Base-by-base conservation (phyloP, 2,329 filamentous ascomycete genomes). In the Davidsoniella eucalypti region DNA sequence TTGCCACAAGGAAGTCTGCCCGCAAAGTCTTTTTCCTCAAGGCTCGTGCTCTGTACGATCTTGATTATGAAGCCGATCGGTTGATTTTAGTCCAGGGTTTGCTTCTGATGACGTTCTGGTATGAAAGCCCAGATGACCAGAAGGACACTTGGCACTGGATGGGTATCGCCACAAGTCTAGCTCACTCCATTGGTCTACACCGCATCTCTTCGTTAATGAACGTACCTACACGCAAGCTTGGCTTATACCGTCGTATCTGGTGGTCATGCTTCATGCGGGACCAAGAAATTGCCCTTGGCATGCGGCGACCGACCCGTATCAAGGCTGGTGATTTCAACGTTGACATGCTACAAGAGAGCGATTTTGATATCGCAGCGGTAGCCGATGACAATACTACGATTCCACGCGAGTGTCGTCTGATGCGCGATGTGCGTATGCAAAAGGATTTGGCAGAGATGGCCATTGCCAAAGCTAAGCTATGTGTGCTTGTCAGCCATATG, bases 111-210 rank as follows among this genome's bases (percentile, higher is more conserved):
- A 94, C 88, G 3, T 94, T 94, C 63, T 96, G 90, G 84, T 95
- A 95, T 63, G 88, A 95, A 65, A 94, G 87, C 10, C 88, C 88
- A 0, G 87, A 95, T 65, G 90, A 95, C 62, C 87, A 94, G 61
- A 95, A 95, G 64, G 90, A 95, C 63, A 95, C 88, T 43, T 95
- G 90, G 85, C 88, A 95, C 62, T 95, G 88, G 90, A 94, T 95
- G 85, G 90, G 90, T 16, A 86, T 95, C 37, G 90, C 88, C 40
- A 85, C 94, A 53, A 94, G 88, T 10, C 70, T 95, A 44, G 88
- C 87, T 48, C 87, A 94, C 63, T 94, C 88, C 10, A 94, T 95
- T 56, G 88, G 90, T 5, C 72, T 95, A 16, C 87, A 96, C 64
- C 83, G 88, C 55, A 85, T 94, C 58, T 87, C 87, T 2, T 69